A percentile compares a stretch with the other conserved stretches of the same genome.
phyloP scores from a whole-genome alignment of 306 rosid species.

The Acacia confusa region DNA sequence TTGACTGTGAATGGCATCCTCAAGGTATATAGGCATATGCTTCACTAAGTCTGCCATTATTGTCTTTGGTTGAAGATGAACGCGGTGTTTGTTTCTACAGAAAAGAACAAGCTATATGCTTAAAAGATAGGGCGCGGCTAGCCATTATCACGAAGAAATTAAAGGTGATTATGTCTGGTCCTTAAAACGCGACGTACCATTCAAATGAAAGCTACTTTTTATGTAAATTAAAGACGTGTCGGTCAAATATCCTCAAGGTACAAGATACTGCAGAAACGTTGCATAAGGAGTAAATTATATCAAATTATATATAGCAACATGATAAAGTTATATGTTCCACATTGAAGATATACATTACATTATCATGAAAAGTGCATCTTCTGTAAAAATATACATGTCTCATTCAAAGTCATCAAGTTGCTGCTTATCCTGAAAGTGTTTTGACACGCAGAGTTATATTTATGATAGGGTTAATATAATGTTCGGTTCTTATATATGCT shows the following conservation, averaged over 20 bases:
- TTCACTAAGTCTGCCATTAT: neutral
- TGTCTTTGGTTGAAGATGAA: neutral
- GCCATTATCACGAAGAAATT: neutral
- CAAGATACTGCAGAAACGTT: neutral
- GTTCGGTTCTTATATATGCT: no score
- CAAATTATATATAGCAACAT: no score
- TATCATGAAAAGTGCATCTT: neutral
- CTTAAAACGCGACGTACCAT: neutral
- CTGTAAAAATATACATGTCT: neutral
- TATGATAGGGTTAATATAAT: no score
- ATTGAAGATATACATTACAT: neutral
- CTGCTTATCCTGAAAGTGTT: neutral
- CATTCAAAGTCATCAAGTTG: no score
- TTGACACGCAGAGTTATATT: no score
- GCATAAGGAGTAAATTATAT: no score
- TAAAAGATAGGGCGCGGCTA: neutral
- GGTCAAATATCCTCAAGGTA: neutral
- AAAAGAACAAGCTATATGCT: neutral
- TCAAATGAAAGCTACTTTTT: neutral
- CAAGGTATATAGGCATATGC: slow-evolving; percentile 1
- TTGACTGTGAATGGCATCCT: neutral
- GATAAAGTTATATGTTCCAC: neutral
- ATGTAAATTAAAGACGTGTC: neutral
- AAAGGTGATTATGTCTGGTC: neutral
- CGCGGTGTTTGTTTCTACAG: neutral